Base-by-base conservation (phyloP, 2,329 filamentous ascomycete species). In the Thelonectria blattea region DNA sequence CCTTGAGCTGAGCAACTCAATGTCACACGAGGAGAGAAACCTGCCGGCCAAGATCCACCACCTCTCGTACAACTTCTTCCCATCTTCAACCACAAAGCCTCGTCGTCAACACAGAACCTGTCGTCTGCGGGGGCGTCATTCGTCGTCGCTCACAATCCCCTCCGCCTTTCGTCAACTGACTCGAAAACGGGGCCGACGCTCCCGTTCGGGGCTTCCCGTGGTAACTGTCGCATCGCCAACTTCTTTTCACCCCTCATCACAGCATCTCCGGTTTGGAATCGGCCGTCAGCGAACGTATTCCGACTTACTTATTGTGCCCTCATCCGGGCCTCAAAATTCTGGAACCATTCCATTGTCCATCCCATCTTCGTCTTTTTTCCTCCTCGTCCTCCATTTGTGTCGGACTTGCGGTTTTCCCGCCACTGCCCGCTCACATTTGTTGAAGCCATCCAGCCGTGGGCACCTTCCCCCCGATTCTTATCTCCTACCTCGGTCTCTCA, bases 1-100 rank as follows among this genome's bases (percentile, higher is more conserved):
- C 54, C 61, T 61, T 64, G 61, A 60, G 58, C 58, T 65, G 58
- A 64, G 5, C 27, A 30, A 30, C 27, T 70, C 66, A 70, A 61
- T 37, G 65, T 68, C 66, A 70, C 67, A 60, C 62, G 52, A 65
- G 52, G 45, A 52, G 42, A 51, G 52, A 49, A 34, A 55, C 60
- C 60, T 51, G 56, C 50, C 55, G 53, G 43, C 52, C 61, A 49
- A 54, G 53, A 62, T 69, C 58, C 65, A 61, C 64, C 61, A 60
- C 51, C 46, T 54, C 22, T 63, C 61, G 47, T 56, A 52, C 59
- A 61, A 60, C 50, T 52, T 60, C 56, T 52, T 52, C 41, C 53
- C 57, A 48, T 62, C 47, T 60, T 24, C 50, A 62, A 46, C 52
- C 42, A 30, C 52, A 34, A 46, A 49, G 51, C 20, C 52, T 58